Evolutionary conservation across 108 stramenopile species (phyloP), one percentile per base, ranked within the genome.

Genomic region (Asterionellopsis glacialis): DNA sequence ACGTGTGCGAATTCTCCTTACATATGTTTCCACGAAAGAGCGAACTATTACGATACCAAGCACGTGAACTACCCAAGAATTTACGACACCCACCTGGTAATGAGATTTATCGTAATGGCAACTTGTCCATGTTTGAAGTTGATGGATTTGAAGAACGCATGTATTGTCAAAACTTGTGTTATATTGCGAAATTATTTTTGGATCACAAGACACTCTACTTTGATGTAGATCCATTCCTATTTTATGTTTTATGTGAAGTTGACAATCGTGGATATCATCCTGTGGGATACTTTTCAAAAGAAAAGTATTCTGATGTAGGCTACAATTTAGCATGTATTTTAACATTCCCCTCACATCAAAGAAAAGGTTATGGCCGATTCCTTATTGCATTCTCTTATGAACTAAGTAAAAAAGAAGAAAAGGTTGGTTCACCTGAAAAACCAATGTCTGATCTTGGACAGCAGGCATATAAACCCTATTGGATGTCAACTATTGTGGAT

Each of bases 151-250:
- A 95, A 61, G 88, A 98, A 72, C 86, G 92, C 22, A 80, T 96
- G 1, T 99, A 98, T 70, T 98, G 97, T 70, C 98, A 97, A 64
- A 98, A 97, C 68, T 74, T 99, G 6, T 98, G 97, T 67, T 81
- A 98, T 14, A 75, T 99, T 61, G 90, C 95, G 43, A 99, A 99
- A 74, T 81, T 98, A n/a, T 99, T 99, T 66, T 66, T 99, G 64
- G 99, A 99, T 82, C 99, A 99, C 85, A 99, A 99, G 76, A 99
- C 97, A 39, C 81, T 99, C 54, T 99, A 97, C 73, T 99, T 96
- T 72, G 97, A 98, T 64, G 99, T 98, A 15, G 96, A 98, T 75
- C 96, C 97, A 11, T 99, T 99, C 65, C 70, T 94, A 28, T 99
- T 99, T 70, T 99, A 98, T 79, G 91, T 97, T 38, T 80, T 99